A percentile compares a stretch with the other conserved stretches of the same genome.
Conservation (phyloP, 2,329 filamentous ascomycete species). For the Penicillium aurantiogriseum region DNA sequence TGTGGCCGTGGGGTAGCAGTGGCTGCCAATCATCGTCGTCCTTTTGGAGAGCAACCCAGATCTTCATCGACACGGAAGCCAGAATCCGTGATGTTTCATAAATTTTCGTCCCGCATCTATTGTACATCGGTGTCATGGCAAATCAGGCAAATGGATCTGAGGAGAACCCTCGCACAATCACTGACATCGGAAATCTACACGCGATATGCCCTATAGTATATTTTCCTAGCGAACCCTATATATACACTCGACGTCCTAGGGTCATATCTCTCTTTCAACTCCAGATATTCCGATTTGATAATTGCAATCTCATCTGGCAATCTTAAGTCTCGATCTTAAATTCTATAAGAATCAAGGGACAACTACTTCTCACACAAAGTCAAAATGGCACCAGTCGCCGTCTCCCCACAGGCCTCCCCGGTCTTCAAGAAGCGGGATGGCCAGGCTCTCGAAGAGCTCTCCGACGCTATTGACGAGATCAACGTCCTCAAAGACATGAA, state of each 20-base stretch:
- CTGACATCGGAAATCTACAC: conserved; percentile 21
- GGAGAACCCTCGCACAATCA: neutral
- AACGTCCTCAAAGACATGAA: conserved; percentile 60
- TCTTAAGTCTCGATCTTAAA: neutral
- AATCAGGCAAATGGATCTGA: conserved; percentile 17
- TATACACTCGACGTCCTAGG: conserved; percentile 8
- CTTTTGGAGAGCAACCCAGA: conserved; percentile 3
- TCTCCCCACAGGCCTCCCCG: conserved; percentile 23
- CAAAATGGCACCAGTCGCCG: conserved; percentile 34
- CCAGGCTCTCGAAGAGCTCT: conserved; percentile 57
- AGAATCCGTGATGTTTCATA: conserved; percentile 30
- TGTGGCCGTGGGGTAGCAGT: neutral
- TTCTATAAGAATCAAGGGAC: neutral
- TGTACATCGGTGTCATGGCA: conserved; percentile 8
- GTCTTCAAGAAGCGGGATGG: conserved; percentile 51
- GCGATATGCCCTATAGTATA: conserved; percentile 11
- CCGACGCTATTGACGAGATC: conserved; percentile 60
- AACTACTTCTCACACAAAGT: neutral
- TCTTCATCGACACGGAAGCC: conserved; percentile 28
- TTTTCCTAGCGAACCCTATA: conserved; percentile 12
- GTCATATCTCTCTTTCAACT: neutral
- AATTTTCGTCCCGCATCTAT: conserved; percentile 1
- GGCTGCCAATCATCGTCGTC: conserved; percentile 10
- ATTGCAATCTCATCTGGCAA: neutral
- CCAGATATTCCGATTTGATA: neutral